Base-by-base conservation (phyloP, 805 yeast species). In the Lachancea fermentati region DNA sequence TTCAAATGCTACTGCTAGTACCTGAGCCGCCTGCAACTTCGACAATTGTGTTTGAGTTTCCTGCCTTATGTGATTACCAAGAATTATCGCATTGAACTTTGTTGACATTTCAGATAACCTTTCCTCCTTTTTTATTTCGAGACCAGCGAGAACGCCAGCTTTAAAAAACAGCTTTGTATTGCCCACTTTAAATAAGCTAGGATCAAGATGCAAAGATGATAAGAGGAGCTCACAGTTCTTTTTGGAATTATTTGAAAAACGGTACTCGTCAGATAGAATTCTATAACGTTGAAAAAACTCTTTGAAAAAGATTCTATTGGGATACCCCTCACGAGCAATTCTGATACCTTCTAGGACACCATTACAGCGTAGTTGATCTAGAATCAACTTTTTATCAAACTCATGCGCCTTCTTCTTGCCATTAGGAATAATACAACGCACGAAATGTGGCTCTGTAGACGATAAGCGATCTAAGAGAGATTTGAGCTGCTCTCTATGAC, bases 311-410 rank as follows among this genome's bases (percentile, higher is more conserved):
- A 91, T 78, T 49, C 96, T 76, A 62, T 93, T 93, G 4, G 99
- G 99, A 61, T 83, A 93, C 2, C 99, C 99, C 6, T 96, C 87
- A 48, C 99, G 75, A 0, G 97, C 96, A 44, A 93, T 93, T 62
- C 98, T 75, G 22, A 93, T 93, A 46, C 99, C 99, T 69, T 93
- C 99, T 37, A 93, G 66, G 12, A 93, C 99, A 74, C 99, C 99
- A 57, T 93, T 93, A 57, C 97, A 93, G 47, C 96, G 72, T 46
- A 93, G 69, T 64, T 93, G 99, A 38, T 85, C 91, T 33, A 93
- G 67, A 5, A 93, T 95, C 17, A 93, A 66, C 22, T 65, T 66
- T 50, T 82, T 86, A 52, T 86, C 87, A 53, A 93, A 84, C 29
- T 69, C 66, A 32, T 75, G 76, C 0, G 96, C 78, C 37, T 70